These are phyloP conservation scores for Capronia americana DNA, from an alignment of 2,329 filamentous ascomycete genomes.

Conservation along the genomic window DNA sequence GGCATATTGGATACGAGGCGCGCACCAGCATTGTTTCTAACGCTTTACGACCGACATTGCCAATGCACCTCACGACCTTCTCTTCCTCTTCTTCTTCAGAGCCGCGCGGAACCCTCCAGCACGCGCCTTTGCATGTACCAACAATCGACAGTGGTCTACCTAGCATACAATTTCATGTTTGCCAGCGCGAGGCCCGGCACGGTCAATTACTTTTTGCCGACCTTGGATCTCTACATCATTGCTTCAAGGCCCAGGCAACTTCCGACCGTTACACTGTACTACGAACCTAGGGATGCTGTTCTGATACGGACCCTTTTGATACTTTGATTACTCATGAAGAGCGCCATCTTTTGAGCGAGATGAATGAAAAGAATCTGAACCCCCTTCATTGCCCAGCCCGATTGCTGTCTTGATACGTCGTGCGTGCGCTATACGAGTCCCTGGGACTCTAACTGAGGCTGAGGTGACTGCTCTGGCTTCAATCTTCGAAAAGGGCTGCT, in stretches of 20 bases:
- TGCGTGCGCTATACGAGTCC: background rate
- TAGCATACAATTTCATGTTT: conserved; percentile 21
- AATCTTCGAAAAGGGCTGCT: background rate
- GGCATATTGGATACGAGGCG: conserved; percentile 15
- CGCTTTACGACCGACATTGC: background rate
- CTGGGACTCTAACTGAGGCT: background rate
- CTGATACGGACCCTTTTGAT: conserved; percentile 31
- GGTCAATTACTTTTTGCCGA: conserved; percentile 8
- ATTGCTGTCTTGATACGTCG: background rate
- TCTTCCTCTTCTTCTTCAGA: background rate
- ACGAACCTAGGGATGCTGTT: conserved; percentile 31
- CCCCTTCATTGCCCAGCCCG: background rate
- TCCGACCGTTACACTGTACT: conserved; percentile 22
- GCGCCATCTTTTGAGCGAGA: conserved; percentile 9
- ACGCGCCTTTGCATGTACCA: conserved; percentile 18
- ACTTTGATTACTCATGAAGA: conserved; percentile 8
- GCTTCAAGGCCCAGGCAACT: conserved; percentile 25
- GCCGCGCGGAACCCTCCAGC: background rate
- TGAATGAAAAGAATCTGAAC: conserved; percentile 9
- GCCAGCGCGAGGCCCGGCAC: conserved; percentile 21
- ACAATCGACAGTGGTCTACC: conserved; percentile 24
- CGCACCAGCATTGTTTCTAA: conserved; percentile 3
- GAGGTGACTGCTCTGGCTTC: background rate
- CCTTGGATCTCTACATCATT: conserved; percentile 16
- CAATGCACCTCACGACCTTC: conserved; percentile 6